phyloP scores from a whole-genome alignment of 371 early-diverging fungal species.

The Rhizopus microsporus region DNA sequence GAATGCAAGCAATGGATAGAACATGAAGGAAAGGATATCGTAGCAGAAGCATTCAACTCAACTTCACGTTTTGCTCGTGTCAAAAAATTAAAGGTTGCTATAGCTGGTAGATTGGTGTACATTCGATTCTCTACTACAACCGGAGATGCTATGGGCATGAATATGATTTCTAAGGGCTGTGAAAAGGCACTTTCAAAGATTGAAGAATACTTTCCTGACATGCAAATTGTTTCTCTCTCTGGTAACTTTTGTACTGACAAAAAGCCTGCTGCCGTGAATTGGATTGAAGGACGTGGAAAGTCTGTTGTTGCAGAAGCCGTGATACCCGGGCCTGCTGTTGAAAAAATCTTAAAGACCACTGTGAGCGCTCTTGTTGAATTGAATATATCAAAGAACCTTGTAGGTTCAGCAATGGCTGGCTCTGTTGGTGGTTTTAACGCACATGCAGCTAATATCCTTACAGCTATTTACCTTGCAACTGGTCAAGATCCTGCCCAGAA shows the following conservation, averaged over 20 bases:
- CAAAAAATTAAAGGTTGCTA: constrained; percentile 74
- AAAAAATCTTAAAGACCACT: constrained; percentile 85
- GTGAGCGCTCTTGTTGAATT: constrained; percentile 77
- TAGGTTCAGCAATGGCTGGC: constrained; percentile 97
- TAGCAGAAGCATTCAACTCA: constrained; percentile 82
- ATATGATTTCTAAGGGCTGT: constrained; percentile 97
- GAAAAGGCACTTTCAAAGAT: constrained; percentile 73
- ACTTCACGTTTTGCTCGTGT: constrained; percentile 90
- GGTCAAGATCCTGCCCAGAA: constrained; percentile 98
- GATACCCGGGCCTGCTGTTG: constrained; percentile 79
- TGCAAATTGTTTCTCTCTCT: constrained; percentile 80
- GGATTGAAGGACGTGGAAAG: constrained; percentile 97
- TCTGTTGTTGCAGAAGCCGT: constrained; percentile 88
- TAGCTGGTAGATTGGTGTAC: constrained; percentile 84
- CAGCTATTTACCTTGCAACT: constrained; percentile 91
- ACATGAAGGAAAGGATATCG: constrained; percentile 60
- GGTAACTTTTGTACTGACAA: constrained; percentile 98
- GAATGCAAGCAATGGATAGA: constrained; percentile 81
- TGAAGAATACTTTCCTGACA: constrained; percentile 65
- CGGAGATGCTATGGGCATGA: constrained; percentile 99
- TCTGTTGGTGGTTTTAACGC: constrained; percentile 95
- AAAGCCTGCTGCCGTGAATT: constrained; percentile 96
- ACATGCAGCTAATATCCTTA: constrained; percentile 94
- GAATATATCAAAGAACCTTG: constrained; percentile 86
- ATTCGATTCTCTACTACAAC: constrained; percentile 90